Conservation (phyloP, 129 eudicot species). For the Artemisia tridentata region DNA sequence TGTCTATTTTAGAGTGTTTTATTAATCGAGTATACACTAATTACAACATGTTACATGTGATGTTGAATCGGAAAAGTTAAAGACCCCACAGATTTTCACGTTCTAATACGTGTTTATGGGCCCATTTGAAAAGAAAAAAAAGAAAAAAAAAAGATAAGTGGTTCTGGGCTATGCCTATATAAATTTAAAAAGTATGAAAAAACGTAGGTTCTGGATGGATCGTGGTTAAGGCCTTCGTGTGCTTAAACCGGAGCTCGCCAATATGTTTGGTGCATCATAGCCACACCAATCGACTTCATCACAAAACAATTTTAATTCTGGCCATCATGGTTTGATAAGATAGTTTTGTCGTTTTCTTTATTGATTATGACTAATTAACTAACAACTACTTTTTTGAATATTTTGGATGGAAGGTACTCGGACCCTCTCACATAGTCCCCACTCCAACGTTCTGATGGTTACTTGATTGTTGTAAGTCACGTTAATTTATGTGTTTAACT, state of each 20-base stretch:
- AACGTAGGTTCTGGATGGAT: background rate
- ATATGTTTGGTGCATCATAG: background rate
- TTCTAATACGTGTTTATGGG: no score
- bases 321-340: background rate
- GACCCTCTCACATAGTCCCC: background rate
- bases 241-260: background rate
- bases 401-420: background rate
- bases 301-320: no score
- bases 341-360: background rate
- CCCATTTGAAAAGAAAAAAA: no score
- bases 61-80: no score
- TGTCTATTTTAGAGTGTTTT: no score
- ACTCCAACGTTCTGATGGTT: background rate
- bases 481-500: no score
- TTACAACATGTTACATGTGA: no score
- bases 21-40: no score
- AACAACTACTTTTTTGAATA: background rate
- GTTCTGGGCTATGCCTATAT: no score
- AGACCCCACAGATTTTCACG: no score
- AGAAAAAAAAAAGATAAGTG: no score
- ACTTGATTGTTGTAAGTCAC: background rate
- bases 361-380: background rate
- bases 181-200: background rate
- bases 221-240: background rate
- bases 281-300: background rate